A percentile compares a stretch with the other conserved stretches of the same genome.
Evolutionary conservation across 257 asterid genomes (phyloP).

Genomic region (Przewalskia tangutica): DNA sequence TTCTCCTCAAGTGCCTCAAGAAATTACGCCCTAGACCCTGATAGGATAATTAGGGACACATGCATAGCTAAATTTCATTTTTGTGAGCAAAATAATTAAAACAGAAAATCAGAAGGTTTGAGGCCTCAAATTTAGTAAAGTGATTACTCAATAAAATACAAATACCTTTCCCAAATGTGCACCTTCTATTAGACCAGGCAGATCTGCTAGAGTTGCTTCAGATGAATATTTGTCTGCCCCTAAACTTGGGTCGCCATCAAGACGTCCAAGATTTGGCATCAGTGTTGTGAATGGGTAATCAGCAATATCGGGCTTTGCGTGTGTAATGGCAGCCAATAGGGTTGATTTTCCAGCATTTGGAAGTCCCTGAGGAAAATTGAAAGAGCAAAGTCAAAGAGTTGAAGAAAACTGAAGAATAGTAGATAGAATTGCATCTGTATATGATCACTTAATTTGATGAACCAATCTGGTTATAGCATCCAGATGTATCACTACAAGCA

Average conservation of each 20-base stretch:
- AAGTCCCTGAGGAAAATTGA: slow-evolving; percentile 56
- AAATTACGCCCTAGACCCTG: slow-evolving; percentile 98
- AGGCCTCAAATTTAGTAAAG: not conserved
- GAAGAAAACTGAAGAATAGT: not conserved
- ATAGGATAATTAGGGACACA: not conserved
- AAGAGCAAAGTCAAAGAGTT: not conserved
- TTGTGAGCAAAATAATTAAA: not conserved
- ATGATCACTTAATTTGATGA: not conserved
- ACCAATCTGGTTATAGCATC: not conserved
- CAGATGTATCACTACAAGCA: not conserved
- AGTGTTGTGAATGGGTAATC: slow-evolving; percentile 95
- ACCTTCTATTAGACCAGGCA: slow-evolving; percentile 98
- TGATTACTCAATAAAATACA: not conserved
- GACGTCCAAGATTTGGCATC: slow-evolving; percentile 97
- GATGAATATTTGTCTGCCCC: slow-evolving; percentile 78
- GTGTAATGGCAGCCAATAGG: slow-evolving; percentile 74
- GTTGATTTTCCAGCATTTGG: slow-evolving; percentile 99
- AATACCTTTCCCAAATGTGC: slow-evolving; percentile 97
- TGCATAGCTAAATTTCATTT: not conserved
- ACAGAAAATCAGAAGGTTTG: not conserved
- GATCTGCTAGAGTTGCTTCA: slow-evolving; percentile 90
- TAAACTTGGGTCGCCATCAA: slow-evolving; percentile 82
- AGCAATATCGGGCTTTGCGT: slow-evolving; percentile 92
- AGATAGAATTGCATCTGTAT: not conserved
- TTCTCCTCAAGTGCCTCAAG: slow-evolving; percentile 96